These are phyloP conservation scores for Lyophyllum decastes DNA, from an alignment of 768 basidiomycete genomes.

Conservation along the genomic window DNA sequence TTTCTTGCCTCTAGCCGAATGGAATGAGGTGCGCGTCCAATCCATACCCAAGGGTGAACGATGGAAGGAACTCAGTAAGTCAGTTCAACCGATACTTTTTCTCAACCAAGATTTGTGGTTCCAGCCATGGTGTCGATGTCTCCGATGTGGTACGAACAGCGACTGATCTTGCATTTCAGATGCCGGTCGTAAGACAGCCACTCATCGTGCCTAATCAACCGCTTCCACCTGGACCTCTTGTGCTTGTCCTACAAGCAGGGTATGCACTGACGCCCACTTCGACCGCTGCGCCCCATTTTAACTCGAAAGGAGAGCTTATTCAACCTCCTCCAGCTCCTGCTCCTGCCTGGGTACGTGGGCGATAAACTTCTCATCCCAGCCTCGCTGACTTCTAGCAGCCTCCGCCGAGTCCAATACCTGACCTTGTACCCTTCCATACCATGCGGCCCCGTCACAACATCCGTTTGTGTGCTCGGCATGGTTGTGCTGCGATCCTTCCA, in stretches of 20 bases:
- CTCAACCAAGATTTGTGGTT: no score
- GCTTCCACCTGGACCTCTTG: not conserved
- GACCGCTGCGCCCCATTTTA: constrained; percentile 16
- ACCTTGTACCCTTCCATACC: not conserved
- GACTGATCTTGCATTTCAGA: not conserved
- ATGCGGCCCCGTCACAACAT: not conserved
- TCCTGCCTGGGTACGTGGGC: not conserved
- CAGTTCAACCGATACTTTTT: not conserved
- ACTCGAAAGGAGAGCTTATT: constrained; percentile 18
- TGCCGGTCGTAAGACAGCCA: not conserved
- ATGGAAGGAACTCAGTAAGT: constrained; percentile 7
- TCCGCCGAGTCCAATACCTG: not conserved
- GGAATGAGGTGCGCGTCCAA: not conserved
- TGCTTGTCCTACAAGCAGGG: constrained; percentile 1
- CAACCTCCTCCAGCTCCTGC: not conserved
- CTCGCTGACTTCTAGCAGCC: not conserved
- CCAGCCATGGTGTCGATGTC: no score
- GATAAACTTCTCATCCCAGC: not conserved
- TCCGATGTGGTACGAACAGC: no score
- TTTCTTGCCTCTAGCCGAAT: not conserved
- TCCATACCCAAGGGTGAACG: not conserved
- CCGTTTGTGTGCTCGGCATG: constrained; percentile 7
- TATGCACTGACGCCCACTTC: not conserved
- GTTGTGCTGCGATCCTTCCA: constrained; percentile 10
- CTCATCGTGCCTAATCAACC: not conserved